Evolutionary conservation across 164 flowering plant genomes (phyloP).

Genomic region (Chimonanthus praecox): DNA sequence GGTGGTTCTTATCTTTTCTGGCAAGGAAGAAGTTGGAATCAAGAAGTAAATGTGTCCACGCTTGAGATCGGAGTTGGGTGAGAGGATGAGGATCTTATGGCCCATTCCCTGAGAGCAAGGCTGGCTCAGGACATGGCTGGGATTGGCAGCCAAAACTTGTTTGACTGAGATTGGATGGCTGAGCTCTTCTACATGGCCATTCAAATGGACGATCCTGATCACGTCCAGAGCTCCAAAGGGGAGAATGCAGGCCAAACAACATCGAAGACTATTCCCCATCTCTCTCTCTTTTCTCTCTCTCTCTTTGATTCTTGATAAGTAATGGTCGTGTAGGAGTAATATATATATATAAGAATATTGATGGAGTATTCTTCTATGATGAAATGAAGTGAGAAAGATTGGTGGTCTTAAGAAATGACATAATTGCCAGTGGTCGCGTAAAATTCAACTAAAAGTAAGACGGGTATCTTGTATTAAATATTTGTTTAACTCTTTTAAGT

Average conservation of each 20-base stretch:
- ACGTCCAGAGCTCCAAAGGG: constrained; percentile 89
- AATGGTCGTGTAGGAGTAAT: too few relatives aligned
- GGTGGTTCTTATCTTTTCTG: constrained; percentile 29
- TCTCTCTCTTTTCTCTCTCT: constrained; percentile 1
- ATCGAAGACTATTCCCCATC: constrained; percentile 85
- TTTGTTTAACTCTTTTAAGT: too few relatives aligned
- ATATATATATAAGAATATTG: too few relatives aligned
- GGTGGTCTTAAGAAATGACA: too few relatives aligned
- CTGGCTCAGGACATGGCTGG: constrained; percentile 67
- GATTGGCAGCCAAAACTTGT: constrained; percentile 59
- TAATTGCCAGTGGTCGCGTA: too few relatives aligned
- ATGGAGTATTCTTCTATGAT: too few relatives aligned
- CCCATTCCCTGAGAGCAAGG: constrained; percentile 59
- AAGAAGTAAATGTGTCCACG: constrained; percentile 81
- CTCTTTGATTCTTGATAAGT: not conserved
- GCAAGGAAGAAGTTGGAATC: constrained; percentile 56
- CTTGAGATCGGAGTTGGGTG: constrained; percentile 74
- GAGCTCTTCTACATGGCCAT: constrained; percentile 71
- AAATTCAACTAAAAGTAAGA: too few relatives aligned
- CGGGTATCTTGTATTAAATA: too few relatives aligned
- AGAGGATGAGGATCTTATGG: constrained; percentile 51
- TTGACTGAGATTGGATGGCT: constrained; percentile 62
- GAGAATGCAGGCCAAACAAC: constrained; percentile 90
- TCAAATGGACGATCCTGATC: constrained; percentile 82
- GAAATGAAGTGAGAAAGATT: too few relatives aligned